Base-by-base conservation (phyloP, 2,329 filamentous ascomycete genomes). In the Aspergillus sp. region DNA sequence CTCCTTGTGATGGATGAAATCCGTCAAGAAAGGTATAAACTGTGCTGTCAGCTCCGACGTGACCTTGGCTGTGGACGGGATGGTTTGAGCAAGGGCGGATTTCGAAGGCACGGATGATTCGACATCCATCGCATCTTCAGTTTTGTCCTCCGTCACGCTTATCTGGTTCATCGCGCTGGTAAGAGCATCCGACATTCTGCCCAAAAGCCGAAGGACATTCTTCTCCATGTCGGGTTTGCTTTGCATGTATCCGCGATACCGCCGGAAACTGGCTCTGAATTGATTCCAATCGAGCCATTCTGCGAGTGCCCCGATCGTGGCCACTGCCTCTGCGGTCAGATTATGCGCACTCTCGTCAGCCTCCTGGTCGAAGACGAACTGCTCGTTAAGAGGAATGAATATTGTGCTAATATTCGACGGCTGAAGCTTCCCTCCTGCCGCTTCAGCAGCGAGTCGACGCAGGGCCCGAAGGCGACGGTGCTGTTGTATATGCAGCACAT, bases 1-100 rank as follows among this genome's bases (percentile, higher is more conserved):
- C 42, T 96, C 85, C 58, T 95, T 96, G 49, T 93, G 80, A 48
- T 95, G 88, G 16, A 96, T 73, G 53, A 94, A 91, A 28, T 78
- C 75, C n/a, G 80, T 72, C 19, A 98, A 64, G 12, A 82, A 75
- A 1, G 89, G 86, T 24, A 94, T 64, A 47, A 94, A 82, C 40
- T 79, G 78, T 13, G 75, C 74, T 25, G 75, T 72, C 32, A 96
- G 67, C 45, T 94, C 86, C 1, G 74, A 69, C 11, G 74, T 67
- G 20, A 93, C 67, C 54, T 85, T 85, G 7, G 75, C 64, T 39
- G 72, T 60, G 20, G 71, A 68, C 1, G 86, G 86, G 33, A 86
- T 66, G 0, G 80, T 83, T 25, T 60, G 67, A 6, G 76, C 67
- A 15, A 94, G 71, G 7, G 48, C 54, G 30, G 51, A 62, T 47